Conservation (phyloP, 345 rosid species). For the Viola odorata region DNA sequence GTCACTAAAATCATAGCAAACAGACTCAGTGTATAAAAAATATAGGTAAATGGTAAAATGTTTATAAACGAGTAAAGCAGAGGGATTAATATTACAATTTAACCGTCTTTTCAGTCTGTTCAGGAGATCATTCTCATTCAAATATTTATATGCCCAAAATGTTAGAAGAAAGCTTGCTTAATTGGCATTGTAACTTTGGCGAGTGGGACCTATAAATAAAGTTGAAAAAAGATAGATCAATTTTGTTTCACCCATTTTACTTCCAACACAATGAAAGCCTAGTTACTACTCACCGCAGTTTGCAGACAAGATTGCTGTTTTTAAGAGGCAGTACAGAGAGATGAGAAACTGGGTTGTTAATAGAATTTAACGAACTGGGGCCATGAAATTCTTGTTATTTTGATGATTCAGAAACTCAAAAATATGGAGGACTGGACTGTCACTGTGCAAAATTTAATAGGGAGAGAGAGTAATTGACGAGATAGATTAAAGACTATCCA, state of each 20-base stretch:
- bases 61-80: too few species aligned
- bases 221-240: not conserved
- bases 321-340: conserved; percentile 2
- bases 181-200: not conserved
- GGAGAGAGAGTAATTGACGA: conserved; percentile 6
- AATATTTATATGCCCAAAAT: not conserved
- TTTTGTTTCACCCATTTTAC: not conserved
- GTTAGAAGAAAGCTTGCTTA: not conserved
- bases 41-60: too few species aligned
- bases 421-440: not conserved
- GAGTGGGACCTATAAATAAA: conserved; percentile 6
- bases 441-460: not conserved
- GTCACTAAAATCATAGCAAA: too few species aligned
- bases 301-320: conserved; percentile 3
- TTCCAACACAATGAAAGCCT: not conserved
- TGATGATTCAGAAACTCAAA: not conserved
- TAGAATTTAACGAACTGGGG: not conserved
- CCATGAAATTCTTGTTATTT: not conserved
- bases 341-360: not conserved
- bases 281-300: not conserved
- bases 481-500: conserved; percentile 10
- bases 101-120: too few species aligned
- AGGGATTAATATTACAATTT: too few species aligned
- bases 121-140: too few species aligned
- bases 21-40: too few species aligned